Evolutionary conservation across 441 rosid genomes (phyloP).

Genomic region (Jatropha podagrica): DNA sequence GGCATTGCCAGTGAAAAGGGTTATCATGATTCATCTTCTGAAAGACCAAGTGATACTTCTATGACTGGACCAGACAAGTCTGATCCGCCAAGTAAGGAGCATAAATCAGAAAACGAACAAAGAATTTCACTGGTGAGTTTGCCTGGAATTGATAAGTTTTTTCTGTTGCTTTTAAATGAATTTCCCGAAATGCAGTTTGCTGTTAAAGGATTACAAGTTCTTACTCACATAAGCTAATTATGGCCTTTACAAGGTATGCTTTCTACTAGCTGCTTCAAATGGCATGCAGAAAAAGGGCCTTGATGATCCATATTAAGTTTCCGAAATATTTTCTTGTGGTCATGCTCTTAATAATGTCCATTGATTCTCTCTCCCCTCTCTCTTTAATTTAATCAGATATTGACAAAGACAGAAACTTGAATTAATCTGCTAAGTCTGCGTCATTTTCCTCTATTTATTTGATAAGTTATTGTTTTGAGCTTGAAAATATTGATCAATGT

Average conservation of each 20-base stretch:
- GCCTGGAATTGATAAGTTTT: conserved; percentile 2
- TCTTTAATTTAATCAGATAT: background rate
- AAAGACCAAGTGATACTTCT: conserved; percentile 16
- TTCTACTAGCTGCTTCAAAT: background rate
- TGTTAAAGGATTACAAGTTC: background rate
- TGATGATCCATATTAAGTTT: background rate
- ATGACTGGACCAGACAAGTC: background rate
- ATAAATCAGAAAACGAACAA: conserved; percentile 24
- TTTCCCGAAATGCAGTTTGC: background rate
- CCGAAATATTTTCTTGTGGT: background rate
- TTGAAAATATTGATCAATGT: background rate
- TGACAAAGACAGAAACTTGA: background rate
- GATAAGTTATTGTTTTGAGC: background rate
- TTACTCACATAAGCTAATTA: background rate
- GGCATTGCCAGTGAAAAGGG: conserved; percentile 21
- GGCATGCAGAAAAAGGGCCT: background rate
- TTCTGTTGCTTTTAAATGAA: background rate
- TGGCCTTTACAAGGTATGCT: background rate
- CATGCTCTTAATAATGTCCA: background rate
- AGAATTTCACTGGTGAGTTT: conserved; percentile 32
- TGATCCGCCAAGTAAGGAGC: conserved; percentile 11
- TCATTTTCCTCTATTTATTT: background rate
- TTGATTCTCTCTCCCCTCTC: background rate
- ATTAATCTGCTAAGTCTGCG: background rate
- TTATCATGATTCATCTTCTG: conserved; percentile 23